Evolutionary conservation across 768 basidiomycete genomes (phyloP).

Genomic region (Lepiota brunneoincarnata): DNA sequence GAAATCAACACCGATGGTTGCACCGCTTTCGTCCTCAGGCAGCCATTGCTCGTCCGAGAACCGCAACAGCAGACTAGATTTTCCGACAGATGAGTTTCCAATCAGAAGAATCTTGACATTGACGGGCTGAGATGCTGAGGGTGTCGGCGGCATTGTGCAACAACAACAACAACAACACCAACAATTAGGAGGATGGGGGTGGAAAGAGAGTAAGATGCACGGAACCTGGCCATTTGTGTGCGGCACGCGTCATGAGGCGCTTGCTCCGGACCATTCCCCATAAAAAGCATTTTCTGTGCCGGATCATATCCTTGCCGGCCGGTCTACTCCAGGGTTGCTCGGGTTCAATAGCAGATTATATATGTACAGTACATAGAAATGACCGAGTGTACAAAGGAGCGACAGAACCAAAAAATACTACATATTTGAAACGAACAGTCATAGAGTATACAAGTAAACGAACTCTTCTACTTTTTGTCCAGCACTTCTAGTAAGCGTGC

Average conservation of each 20-base stretch:
- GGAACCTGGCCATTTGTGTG: not conserved
- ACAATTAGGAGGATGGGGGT: not conserved
- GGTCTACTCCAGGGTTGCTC: too few species aligned
- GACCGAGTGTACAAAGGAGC: too few species aligned
- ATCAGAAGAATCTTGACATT: conserved; percentile 85
- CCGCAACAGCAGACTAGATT: conserved; percentile 86
- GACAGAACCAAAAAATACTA: too few species aligned
- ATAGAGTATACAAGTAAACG: too few species aligned
- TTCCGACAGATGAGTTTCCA: conserved; percentile 89
- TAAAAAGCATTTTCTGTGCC: not conserved
- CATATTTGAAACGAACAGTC: too few species aligned
- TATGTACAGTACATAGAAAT: too few species aligned
- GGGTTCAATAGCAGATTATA: too few species aligned
- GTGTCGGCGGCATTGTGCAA: conserved; percentile 29
- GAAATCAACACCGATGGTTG: conserved; percentile 86
- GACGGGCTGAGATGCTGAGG: conserved; percentile 38
- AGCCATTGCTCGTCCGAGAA: conserved; percentile 98
- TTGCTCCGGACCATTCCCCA: not conserved
- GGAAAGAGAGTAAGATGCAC: not conserved
- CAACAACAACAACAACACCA: too few species aligned
- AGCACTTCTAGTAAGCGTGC: not conserved
- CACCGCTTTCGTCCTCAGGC: conserved; percentile 84
- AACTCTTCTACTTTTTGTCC: too few species aligned
- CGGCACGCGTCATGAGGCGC: not conserved
- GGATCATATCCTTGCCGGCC: too few species aligned